A percentile compares a stretch with the other conserved stretches of the same genome.
phyloP scores from a whole-genome alignment of 371 early-diverging fungal genomes.

The Apophysomyces variabilis region DNA sequence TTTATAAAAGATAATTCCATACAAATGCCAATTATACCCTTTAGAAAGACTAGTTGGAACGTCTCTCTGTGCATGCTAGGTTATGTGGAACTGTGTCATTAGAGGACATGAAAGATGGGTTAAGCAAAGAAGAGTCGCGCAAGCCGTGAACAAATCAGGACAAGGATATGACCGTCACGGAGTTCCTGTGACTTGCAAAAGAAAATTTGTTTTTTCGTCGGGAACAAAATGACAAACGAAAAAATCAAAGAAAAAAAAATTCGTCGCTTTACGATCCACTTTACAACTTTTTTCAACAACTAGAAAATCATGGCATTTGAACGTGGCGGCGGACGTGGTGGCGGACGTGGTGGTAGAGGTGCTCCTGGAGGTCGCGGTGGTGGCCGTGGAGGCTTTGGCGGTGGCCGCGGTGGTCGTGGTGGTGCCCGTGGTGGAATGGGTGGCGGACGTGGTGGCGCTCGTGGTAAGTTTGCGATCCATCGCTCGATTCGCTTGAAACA shows the following conservation, averaged over 20 bases:
- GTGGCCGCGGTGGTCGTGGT: constrained; percentile 41
- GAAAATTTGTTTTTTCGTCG: constrained; percentile 5
- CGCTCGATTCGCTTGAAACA: no score
- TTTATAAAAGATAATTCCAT: no score
- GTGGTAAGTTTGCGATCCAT: constrained; percentile 34
- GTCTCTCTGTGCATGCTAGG: no score
- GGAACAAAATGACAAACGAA: neutral
- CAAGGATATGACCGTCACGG: neutral
- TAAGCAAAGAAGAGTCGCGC: no score
- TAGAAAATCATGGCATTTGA: constrained; percentile 33
- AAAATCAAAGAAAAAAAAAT: constrained; percentile 5
- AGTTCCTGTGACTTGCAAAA: constrained; percentile 2
- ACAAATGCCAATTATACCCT: no score
- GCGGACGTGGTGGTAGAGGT: constrained; percentile 54
- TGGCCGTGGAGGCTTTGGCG: constrained; percentile 55
- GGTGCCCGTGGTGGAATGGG: constrained; percentile 38
- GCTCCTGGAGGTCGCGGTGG: constrained; percentile 50
- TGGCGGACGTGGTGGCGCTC: constrained; percentile 29
- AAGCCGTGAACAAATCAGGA: no score
- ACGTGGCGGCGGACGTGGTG: constrained; percentile 41
- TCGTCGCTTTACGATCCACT: constrained; percentile 13
- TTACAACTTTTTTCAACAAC: constrained; percentile 13
- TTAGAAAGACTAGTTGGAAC: no score
- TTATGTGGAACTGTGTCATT: no score
- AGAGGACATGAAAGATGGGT: no score